Base-by-base conservation (phyloP, 2,329 filamentous ascomycete species). In the Pseudodiploospora longispora region DNA sequence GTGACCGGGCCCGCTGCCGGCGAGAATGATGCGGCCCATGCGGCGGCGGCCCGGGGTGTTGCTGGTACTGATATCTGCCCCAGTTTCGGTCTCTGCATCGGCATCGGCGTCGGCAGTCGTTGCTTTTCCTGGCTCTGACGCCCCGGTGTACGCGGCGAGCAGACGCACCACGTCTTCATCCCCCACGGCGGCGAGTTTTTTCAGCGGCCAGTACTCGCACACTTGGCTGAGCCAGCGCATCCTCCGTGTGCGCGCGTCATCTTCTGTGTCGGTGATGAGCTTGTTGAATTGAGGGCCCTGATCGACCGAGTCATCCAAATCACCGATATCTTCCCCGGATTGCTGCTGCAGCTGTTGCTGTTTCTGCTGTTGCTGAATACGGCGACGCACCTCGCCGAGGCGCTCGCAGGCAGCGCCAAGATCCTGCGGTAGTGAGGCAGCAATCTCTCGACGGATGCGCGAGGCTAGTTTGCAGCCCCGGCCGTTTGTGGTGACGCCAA, bases 151-250 rank as follows among this genome's bases (percentile, higher is more conserved):
- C 3, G 85, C 81, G 50, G 76, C 69, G n/a, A 98, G 73, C 0
- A 97, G 79, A 9, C 68, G 63, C 10, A 87, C 80, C 6, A 96
- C 81, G 53, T 97, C 90, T 6, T 76, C 75, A 56, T 95, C 87
- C 4, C 78, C 83, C 50, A 97, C 83, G 35, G 76, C 74, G 6
- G 89, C 88, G 1, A 98, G 76, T 12, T 86, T 80, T 50, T 82
- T 82, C 28, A 98, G 73, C 2, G 93, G 90, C 93, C 93, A 98
- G 67, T 98, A 98, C 69, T 98, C 93, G 73, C 93, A 98, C 42
- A 98, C 88, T 61, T 98, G 93, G 19, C 85, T 80, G 1, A 98
- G 72, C 93, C 93, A 98, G 46, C 93, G 79, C 72, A 95, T 90
- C 41, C 93, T 78, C 47, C 91, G 75, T 27, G 78, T 89, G 59